phyloP scores from a whole-genome alignment of 257 asterid species.

The Phtheirospermum japonicum region DNA sequence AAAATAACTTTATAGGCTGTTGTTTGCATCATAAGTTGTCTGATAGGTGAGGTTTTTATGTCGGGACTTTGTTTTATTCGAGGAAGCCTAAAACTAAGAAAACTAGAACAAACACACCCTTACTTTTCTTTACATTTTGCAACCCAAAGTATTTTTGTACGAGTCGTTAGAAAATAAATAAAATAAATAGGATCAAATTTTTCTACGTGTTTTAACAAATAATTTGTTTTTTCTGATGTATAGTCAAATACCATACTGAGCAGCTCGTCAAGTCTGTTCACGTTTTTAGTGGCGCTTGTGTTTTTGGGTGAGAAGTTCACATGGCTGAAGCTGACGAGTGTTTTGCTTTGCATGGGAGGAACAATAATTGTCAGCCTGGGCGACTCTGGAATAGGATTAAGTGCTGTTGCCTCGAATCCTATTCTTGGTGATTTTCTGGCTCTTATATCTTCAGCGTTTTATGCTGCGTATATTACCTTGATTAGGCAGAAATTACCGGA shows the following conservation, averaged over 20 bases:
- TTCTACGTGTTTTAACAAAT: slow-evolving; percentile 19
- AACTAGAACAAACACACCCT: too few species aligned
- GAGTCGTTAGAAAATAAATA: too few species aligned
- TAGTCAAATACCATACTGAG: slow-evolving; percentile 94
- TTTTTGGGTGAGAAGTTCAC: slow-evolving; percentile 86
- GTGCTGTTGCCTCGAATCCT: slow-evolving; percentile 59
- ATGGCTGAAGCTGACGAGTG: slow-evolving; percentile 82
- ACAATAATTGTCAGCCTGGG: slow-evolving; percentile 82
- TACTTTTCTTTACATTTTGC: too few species aligned
- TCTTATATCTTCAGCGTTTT: slow-evolving; percentile 73
- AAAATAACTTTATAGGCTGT: too few species aligned
- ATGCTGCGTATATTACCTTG: slow-evolving; percentile 79
- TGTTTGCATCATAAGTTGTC: too few species aligned
- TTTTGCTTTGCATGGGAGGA: slow-evolving; percentile 96
- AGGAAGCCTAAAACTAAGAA: too few species aligned
- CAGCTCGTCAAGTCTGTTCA: slow-evolving; percentile 91
- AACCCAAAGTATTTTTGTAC: too few species aligned
- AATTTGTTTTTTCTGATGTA: slow-evolving; percentile 25
- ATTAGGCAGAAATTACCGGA: slow-evolving; percentile 84
- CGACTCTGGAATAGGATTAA: slow-evolving; percentile 56
- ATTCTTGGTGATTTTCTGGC: slow-evolving; percentile 70
- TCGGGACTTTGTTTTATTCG: too few species aligned
- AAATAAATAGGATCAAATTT: background rate
- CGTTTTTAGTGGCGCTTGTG: slow-evolving; percentile 82
- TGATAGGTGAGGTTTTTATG: too few species aligned